phyloP scores from a whole-genome alignment of 108 stramenopile species.

The Skeletonema costatum region DNA sequence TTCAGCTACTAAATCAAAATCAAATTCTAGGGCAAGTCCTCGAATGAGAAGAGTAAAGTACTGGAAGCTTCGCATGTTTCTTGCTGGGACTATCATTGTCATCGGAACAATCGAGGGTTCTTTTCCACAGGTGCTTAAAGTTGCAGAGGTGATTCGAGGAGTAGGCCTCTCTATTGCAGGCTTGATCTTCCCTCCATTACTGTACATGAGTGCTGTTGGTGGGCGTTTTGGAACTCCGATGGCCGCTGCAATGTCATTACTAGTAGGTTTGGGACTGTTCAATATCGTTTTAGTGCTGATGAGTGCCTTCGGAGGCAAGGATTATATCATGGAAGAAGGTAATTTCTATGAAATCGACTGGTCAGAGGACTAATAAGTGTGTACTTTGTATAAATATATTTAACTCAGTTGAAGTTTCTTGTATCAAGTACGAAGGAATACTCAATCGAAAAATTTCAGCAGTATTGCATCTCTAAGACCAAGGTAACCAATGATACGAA shows the following conservation, averaged over 20 bases:
- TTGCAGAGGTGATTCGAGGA: constrained; percentile 42
- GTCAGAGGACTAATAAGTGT: background rate
- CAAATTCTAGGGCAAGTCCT: constrained; percentile 25
- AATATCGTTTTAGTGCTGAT: constrained; percentile 48
- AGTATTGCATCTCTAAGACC: constrained; percentile 80
- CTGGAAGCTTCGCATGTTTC: constrained; percentile 53
- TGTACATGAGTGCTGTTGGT: constrained; percentile 54
- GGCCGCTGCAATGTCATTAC: constrained; percentile 44
- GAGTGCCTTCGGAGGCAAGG: constrained; percentile 48
- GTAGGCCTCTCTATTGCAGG: constrained; percentile 47
- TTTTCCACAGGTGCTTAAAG: constrained; percentile 33
- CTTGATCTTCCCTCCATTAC: constrained; percentile 46
- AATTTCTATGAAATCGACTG: constrained; percentile 23
- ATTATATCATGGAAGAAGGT: constrained; percentile 46
- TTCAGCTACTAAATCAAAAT: constrained; percentile 2
- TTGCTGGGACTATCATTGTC: constrained; percentile 43
- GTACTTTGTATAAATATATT: background rate
- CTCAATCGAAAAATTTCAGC: constrained; percentile 55
- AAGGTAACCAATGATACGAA: constrained; percentile 74
- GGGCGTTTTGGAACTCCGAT: constrained; percentile 38
- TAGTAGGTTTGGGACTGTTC: constrained; percentile 45
- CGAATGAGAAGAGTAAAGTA: constrained; percentile 24
- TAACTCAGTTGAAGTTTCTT: background rate
- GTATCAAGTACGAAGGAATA: background rate
- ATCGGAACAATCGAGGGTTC: constrained; percentile 49